phyloP scores from a whole-genome alignment of 2,329 filamentous ascomycete species.

The Grosmannia clavigera region DNA sequence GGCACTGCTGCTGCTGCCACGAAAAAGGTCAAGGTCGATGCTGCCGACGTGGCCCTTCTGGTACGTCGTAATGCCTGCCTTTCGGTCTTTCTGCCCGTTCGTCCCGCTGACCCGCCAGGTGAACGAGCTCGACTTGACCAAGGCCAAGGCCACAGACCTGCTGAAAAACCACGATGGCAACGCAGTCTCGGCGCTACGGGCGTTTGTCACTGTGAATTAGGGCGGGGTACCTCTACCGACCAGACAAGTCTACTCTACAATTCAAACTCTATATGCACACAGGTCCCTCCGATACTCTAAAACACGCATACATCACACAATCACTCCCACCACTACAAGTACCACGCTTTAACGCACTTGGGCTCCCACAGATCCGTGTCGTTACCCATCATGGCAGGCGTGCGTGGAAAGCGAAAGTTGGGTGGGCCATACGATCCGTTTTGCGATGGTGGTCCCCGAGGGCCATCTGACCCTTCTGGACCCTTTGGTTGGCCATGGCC shows the following conservation, averaged over 20 bases:
- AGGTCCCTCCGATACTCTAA: neutral
- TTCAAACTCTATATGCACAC: neutral
- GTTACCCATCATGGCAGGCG: conserved; percentile 14
- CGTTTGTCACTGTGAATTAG: conserved; percentile 27
- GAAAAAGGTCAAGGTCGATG: conserved; percentile 62
- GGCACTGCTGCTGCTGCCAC: conserved; percentile 19
- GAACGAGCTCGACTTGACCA: conserved; percentile 59
- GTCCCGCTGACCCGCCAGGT: conserved; percentile 28
- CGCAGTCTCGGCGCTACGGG: conserved; percentile 52
- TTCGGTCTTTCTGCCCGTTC: neutral
- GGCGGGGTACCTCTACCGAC: neutral
- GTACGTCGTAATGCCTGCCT: conserved; percentile 27
- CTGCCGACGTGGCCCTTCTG: conserved; percentile 56
- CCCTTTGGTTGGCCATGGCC: neutral
- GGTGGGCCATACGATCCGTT: conserved; percentile 5
- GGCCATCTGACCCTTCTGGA: neutral
- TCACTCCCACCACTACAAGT: conserved; percentile 5
- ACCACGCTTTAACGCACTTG: conserved; percentile 14
- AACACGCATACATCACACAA: neutral
- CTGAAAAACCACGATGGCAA: conserved; percentile 61
- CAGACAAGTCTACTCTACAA: neutral
- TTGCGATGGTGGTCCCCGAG: neutral
- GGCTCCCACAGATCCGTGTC: conserved; percentile 19
- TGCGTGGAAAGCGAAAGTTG: conserved; percentile 8
- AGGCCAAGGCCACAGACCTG: conserved; percentile 61